These are phyloP conservation scores for Colletotrichum sp. DNA, from an alignment of 2,329 filamentous ascomycete species.

Conservation along the genomic window DNA sequence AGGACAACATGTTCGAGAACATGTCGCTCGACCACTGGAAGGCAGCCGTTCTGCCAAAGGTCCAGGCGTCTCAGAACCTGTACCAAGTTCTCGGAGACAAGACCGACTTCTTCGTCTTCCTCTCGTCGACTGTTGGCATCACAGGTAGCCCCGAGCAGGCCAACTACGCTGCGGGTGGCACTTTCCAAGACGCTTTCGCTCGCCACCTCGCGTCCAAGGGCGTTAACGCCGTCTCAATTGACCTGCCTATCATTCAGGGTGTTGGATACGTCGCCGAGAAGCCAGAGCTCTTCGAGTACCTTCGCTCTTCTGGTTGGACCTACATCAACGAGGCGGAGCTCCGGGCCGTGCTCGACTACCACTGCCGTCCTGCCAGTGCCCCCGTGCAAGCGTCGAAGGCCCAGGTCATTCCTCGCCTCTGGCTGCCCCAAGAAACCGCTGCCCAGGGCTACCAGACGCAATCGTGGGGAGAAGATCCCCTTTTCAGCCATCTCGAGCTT, in stretches of 20 bases:
- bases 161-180: constrained; percentile 50
- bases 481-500: constrained; percentile 26
- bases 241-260: constrained; percentile 57
- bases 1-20: constrained; percentile 20
- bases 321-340: constrained; percentile 27
- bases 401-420: constrained; percentile 29
- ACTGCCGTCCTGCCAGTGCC: constrained; percentile 19
- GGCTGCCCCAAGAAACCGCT: constrained; percentile 26
- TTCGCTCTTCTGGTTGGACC: constrained; percentile 25
- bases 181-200: constrained; percentile 46
- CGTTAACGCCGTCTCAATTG: constrained; percentile 51
- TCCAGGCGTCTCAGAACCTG: constrained; percentile 33
- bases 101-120: constrained; percentile 39
- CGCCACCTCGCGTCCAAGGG: constrained; percentile 42
- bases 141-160: constrained; percentile 39
- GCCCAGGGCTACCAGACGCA: constrained; percentile 25
- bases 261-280: constrained; percentile 57
- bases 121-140: constrained; percentile 33
- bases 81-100: constrained; percentile 32
- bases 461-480: constrained; percentile 26
- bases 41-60: constrained; percentile 33
- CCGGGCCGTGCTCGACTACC: constrained; percentile 28
- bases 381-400: background rate
- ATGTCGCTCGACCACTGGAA: constrained; percentile 23
- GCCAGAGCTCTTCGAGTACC: constrained; percentile 28